Evolutionary conservation across 371 early-diverging fungal species (phyloP), one percentile per base, ranked within the genome.

Genomic region (Umbelopsis sp.): DNA sequence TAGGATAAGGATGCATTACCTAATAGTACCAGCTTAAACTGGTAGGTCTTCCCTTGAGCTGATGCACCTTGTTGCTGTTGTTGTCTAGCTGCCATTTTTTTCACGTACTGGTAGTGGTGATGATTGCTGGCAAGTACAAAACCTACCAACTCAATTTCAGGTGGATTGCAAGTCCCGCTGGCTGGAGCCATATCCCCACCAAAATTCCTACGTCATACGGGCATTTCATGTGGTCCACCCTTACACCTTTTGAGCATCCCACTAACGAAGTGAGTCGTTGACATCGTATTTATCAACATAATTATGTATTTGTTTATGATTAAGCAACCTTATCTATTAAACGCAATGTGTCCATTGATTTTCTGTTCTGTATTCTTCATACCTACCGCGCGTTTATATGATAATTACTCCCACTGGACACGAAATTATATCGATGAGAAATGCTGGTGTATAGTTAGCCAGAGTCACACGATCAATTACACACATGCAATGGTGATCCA

Each of bases 21-120:
- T 68, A 94, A 79, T 63, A 94, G 80, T 20, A 94, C 94, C 51
- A 94, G 87, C 69, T 94, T 94, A 73, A 92, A 93, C 70, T 89
- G 89, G 70, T 86, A 90, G 63, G 88, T 84, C 67, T 86, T 90
- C 74, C 85, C 85, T 71, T 77, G 78, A 63, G 70, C 20, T 63
- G 68, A 68, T 20, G 67, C 24, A 53, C 64, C 70, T 63, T 69
- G 70, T 68, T 73, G 77, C 53, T 74, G 72, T 57, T 74, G 51
- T 73, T 70, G 78, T 78, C 73, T 79, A 63, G 74, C 63, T 44
- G 76, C 72, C 79, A 73, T 75, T 32, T 35, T 22, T 29, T 57
- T 29, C 29, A 35, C 6, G 12, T 9, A 35, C 12, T 16, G 57
- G 29, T 35, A 25, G 12, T 35, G 35, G 29, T 57, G 35, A 57